Evolutionary conservation across 345 rosid genomes (phyloP).

Genomic region (Trapa bicornis): DNA sequence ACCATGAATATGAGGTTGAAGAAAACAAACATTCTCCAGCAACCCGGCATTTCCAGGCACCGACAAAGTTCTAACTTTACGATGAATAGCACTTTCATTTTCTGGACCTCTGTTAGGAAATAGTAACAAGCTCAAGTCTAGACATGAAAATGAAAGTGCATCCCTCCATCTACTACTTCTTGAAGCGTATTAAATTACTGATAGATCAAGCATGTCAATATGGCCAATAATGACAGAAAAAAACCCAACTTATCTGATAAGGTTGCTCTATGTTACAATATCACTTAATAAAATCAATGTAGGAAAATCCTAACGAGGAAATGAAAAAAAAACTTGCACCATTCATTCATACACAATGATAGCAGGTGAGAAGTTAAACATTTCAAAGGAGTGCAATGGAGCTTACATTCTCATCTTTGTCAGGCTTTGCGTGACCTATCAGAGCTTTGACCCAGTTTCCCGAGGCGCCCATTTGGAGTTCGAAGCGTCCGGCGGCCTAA

Average conservation of each 20-base stretch:
- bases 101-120: not conserved
- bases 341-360: not conserved
- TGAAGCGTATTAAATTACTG: not conserved
- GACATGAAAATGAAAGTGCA: not conserved
- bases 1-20: no score
- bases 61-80: no score
- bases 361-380: not conserved
- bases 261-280: no score
- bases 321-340: no score
- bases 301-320: no score
- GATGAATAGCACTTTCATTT: not conserved
- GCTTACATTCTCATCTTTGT: slow-evolving; percentile 51
- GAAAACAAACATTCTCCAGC: no score
- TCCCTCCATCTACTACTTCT: not conserved
- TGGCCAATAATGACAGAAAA: not conserved
- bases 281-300: no score
- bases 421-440: slow-evolving; percentile 55
- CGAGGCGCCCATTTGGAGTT: slow-evolving; percentile 66
- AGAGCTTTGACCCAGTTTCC: slow-evolving; percentile 89
- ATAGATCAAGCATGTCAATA: not conserved
- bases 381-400: not conserved
- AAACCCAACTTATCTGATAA: no score
- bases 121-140: not conserved
- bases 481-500: not conserved
- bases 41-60: no score